phyloP scores from a whole-genome alignment of 371 early-diverging fungal species.

The Rhizopus sp. region DNA sequence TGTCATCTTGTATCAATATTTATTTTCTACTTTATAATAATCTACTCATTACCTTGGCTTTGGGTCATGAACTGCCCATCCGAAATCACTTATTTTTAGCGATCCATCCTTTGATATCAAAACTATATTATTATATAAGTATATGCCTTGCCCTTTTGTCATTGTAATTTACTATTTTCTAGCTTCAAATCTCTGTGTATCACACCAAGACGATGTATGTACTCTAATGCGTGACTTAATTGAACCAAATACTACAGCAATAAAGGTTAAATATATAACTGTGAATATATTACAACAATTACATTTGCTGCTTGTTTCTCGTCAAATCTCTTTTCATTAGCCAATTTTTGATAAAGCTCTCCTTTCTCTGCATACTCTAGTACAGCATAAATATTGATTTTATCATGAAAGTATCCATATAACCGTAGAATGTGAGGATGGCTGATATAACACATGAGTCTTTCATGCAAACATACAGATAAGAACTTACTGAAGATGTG shows the following conservation, averaged over 20 bases:
- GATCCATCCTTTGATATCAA: constrained; percentile 78
- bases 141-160: not conserved
- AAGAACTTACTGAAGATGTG: constrained; percentile 74
- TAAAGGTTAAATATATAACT: not conserved
- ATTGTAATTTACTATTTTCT: constrained; percentile 58
- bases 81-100: constrained; percentile 98
- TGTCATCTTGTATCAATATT: constrained; percentile 8
- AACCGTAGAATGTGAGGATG: constrained; percentile 94
- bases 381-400: constrained; percentile 89
- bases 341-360: constrained; percentile 87
- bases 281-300: constrained; percentile 5
- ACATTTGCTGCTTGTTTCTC: constrained; percentile 83
- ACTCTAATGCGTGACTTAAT: constrained; percentile 79
- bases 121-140: constrained; percentile 21
- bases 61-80: constrained; percentile 98
- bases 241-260: constrained; percentile 81
- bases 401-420: constrained; percentile 98
- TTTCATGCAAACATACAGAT: not conserved
- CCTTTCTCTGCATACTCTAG: constrained; percentile 97
- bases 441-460: constrained; percentile 31
- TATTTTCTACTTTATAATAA: not conserved
- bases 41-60: constrained; percentile 58
- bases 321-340: constrained; percentile 64
- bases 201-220: constrained; percentile 65
- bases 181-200: constrained; percentile 82